Base-by-base conservation (phyloP, 2,329 filamentous ascomycete genomes). In the Phialophora chinensis region DNA sequence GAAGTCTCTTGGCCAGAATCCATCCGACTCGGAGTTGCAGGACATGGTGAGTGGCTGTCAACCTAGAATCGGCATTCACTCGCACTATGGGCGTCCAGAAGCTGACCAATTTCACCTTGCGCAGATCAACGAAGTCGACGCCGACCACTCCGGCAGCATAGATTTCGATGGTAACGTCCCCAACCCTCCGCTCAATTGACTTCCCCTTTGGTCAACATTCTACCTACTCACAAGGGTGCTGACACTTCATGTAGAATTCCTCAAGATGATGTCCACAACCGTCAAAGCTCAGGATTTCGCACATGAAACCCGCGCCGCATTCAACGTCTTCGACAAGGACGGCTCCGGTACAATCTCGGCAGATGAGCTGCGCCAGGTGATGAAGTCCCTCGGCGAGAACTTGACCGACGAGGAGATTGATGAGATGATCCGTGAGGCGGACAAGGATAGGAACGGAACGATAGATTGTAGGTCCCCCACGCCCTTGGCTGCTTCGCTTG, bases 361-460 rank as follows among this genome's bases (percentile, higher is more conserved):
- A 61, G 84, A 85, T 59, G 87, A 89, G 77, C 80, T 89, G 71
- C 82, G 85, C 72, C 82, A 85, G 73, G 86, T 89, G 77, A 87
- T 89, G 85, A 86, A 85, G 71, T 86, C 84, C 27, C 86, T 89
- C 63, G 87, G 87, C 71, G 87, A 89, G 81, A 85, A 87, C 76
- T 77, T 89, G 75, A 87, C 85, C 58, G 86, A 88, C 72, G 85
- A 85, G 52, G 86, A 89, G 79, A 84, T 89, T 66, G 85, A 88
- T 69, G 85, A 88, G 79, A 88, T 89, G 86, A 86, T 89, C 75
- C 78, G 84, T 74, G 85, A 88, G 79, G 86, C 87, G 70, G 87
- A 89, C 73, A 84, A 86, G 80, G 85, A 89, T 75, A 86, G 85
- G 49, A 86, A 88, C 73, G 87, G 87, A 65, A 81, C 83, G 69